A percentile compares a stretch with the other conserved stretches of the same genome.
phyloP scores from a whole-genome alignment of 495 filamentous ascomycete species.

The Trypethelium eluteriae region DNA sequence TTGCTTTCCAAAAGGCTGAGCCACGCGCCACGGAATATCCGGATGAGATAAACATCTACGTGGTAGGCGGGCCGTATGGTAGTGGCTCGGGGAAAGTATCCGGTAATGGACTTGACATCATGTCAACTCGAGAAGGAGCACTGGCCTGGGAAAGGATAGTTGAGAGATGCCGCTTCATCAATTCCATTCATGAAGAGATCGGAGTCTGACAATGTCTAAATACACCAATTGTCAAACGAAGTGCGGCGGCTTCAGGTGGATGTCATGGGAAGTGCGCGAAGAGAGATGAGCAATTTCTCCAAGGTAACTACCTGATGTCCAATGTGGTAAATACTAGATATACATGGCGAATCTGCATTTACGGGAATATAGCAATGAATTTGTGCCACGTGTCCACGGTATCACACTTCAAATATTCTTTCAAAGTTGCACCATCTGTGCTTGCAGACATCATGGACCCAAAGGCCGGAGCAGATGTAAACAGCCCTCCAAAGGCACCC shows the following conservation, averaged over 20 bases:
- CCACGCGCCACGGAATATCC: background rate
- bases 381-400: background rate
- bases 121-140: background rate
- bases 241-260: no score
- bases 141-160: background rate
- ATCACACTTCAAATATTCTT: background rate
- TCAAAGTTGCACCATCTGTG: background rate
- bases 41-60: background rate
- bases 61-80: background rate
- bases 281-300: no score
- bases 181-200: slow-evolving; percentile 3
- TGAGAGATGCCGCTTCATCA: slow-evolving; percentile 4
- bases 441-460: background rate
- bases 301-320: no score
- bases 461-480: background rate
- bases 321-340: no score
- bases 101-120: background rate
- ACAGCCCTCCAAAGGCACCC: background rate
- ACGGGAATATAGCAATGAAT: background rate
- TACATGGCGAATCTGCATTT: background rate
- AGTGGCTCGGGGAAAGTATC: background rate
- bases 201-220: background rate
- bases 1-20: background rate
- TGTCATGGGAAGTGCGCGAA: no score
- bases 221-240: no score